A percentile compares a stretch with the other conserved stretches of the same genome.
phyloP scores from a whole-genome alignment of 2,329 filamentous ascomycete genomes.

The Penicillium thymicola region DNA sequence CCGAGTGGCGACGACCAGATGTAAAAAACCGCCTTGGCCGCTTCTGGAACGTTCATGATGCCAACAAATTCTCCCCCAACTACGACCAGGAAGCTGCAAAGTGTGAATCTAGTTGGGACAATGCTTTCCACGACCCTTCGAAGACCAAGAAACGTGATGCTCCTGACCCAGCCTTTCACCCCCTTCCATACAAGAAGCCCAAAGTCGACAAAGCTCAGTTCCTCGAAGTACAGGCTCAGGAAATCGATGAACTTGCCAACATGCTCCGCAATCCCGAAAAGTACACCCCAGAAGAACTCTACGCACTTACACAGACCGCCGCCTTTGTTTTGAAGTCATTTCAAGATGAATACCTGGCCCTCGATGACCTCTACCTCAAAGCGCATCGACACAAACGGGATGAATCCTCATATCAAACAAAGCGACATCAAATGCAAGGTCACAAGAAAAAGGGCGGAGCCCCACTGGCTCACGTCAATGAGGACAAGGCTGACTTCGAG shows the following conservation, averaged over 20 bases:
- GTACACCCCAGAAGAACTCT: slow-evolving; percentile 53
- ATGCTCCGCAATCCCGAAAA: slow-evolving; percentile 37
- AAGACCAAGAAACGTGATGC: slow-evolving; percentile 32
- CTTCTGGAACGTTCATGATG: slow-evolving; percentile 40
- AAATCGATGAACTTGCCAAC: slow-evolving; percentile 35
- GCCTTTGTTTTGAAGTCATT: slow-evolving; percentile 52
- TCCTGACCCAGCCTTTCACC: slow-evolving; percentile 24
- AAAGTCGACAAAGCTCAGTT: slow-evolving; percentile 35
- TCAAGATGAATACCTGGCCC: slow-evolving; percentile 58
- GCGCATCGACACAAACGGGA: slow-evolving; percentile 44
- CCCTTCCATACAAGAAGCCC: slow-evolving; percentile 35
- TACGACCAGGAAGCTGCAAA: slow-evolving; percentile 33
- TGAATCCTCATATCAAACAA: slow-evolving; percentile 28
- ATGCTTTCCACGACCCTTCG: slow-evolving; percentile 29
- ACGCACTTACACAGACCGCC: slow-evolving; percentile 54
- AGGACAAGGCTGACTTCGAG: slow-evolving; percentile 45
- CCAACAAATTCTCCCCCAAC: slow-evolving; percentile 31
- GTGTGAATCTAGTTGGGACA: slow-evolving; percentile 33
- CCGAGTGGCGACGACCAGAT: slow-evolving; percentile 18
- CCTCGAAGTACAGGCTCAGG: slow-evolving; percentile 31
- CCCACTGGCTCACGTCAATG: slow-evolving; percentile 18
- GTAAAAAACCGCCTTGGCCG: slow-evolving; percentile 33
- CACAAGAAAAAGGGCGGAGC: slow-evolving; percentile 20
- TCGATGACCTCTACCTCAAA: slow-evolving; percentile 49
- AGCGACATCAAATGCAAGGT: slow-evolving; percentile 30